Percentiles rank a stretch among this genome's conserved stretches.
Conservation (phyloP, 371 early-diverging fungal genomes). For the Circinella umbellata region DNA sequence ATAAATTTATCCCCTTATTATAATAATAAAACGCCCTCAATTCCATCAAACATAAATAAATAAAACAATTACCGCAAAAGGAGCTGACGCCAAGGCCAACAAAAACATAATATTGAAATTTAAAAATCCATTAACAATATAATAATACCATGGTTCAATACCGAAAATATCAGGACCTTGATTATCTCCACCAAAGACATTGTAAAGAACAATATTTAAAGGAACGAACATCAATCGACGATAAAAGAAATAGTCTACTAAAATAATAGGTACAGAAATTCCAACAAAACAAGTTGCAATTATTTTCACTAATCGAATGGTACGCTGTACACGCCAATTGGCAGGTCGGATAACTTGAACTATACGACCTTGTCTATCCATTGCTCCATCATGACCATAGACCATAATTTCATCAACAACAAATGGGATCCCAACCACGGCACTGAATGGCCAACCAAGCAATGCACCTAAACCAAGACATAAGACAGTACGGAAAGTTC, state of each 20-base stretch:
- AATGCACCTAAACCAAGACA: constrained; percentile 75
- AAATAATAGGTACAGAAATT: constrained; percentile 50
- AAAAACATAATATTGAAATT: constrained; percentile 87
- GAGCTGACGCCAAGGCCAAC: constrained; percentile 67
- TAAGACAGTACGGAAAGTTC: constrained; percentile 58
- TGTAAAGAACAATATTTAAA: constrained; percentile 89
- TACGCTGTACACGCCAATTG: constrained; percentile 51
- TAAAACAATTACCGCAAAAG: constrained; percentile 57
- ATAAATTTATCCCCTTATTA: too few relatives aligned
- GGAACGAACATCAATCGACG: constrained; percentile 73
- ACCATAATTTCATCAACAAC: constrained; percentile 74
- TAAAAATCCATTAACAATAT: constrained; percentile 83
- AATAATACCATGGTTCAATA: constrained; percentile 93
- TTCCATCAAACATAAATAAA: too few relatives aligned
- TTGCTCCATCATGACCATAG: constrained; percentile 45
- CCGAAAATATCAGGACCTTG: constrained; percentile 90
- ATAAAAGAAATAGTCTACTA: constrained; percentile 83
- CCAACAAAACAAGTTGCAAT: constrained; percentile 26
- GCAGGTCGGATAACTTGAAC: constrained; percentile 31
- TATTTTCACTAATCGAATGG: constrained; percentile 45
- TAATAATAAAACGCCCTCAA: too few relatives aligned
- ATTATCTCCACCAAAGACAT: constrained; percentile 77
- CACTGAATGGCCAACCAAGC: constrained; percentile 92
- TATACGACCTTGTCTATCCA: constrained; percentile 31
- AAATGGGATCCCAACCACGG: constrained; percentile 78